phyloP scores from a whole-genome alignment of 148 eudicot genomes.

The Pouteria glomerata region DNA sequence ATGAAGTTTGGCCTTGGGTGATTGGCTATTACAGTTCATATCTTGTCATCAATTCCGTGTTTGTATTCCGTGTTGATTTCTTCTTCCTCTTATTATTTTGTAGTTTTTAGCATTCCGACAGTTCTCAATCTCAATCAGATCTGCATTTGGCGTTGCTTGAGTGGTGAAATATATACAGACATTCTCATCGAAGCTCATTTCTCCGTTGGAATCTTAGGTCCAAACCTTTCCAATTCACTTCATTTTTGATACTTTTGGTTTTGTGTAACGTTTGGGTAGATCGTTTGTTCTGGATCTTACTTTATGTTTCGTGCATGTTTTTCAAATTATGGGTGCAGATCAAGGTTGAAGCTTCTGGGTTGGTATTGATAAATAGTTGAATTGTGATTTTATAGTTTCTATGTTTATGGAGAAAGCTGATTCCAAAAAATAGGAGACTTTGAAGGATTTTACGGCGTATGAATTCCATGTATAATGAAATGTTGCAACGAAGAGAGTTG shows the following conservation, averaged over 20 bases:
- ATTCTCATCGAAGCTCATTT: conserved; percentile 2
- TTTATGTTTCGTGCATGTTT: not conserved
- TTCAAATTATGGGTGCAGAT: conserved; percentile 3
- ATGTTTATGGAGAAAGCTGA: not conserved
- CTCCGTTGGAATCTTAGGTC: not conserved
- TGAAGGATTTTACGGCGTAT: not conserved
- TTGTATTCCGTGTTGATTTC: conserved; percentile 22
- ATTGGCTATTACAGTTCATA: conserved; percentile 37
- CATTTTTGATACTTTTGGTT: conserved; percentile 8
- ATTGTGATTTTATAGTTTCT: not conserved
- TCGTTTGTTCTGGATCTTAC: not conserved
- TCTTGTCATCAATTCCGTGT: conserved; percentile 48
- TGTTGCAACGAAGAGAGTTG: not conserved
- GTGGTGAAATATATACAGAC: not conserved
- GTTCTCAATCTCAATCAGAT: conserved; percentile 44
- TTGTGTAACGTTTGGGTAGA: not conserved
- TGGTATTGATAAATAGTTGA: not conserved
- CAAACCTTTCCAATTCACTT: not conserved
- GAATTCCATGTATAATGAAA: not conserved
- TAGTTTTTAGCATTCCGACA: conserved; percentile 29
- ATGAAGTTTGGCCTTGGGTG: conserved; percentile 1
- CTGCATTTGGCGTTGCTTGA: conserved; percentile 27
- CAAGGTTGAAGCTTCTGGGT: conserved; percentile 4
- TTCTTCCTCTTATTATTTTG: conserved; percentile 12
- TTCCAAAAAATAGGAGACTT: not conserved